phyloP scores from a whole-genome alignment of 345 rosid genomes.

The Gossypium bickii region DNA sequence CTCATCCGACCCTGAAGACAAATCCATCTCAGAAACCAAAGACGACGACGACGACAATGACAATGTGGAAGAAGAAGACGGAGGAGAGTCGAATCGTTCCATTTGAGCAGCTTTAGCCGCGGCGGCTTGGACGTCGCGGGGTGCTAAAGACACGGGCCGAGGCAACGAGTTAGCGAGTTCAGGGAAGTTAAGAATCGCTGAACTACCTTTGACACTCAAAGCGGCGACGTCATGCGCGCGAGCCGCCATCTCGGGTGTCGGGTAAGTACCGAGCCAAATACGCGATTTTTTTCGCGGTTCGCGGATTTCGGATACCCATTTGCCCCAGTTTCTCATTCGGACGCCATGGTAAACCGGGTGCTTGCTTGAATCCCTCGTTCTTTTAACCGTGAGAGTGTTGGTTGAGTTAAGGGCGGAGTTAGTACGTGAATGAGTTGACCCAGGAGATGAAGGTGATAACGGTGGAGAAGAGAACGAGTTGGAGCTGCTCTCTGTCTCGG shows the following conservation, averaged over 20 bases:
- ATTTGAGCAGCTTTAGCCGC: slow-evolving; percentile 83
- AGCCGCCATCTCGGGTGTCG: slow-evolving; percentile 96
- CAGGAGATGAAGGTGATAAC: slow-evolving; percentile 19
- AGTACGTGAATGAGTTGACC: slow-evolving; percentile 1
- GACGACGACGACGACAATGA: slow-evolving; percentile 38
- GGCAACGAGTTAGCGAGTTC: slow-evolving; percentile 64
- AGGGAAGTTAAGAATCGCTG: slow-evolving; percentile 87
- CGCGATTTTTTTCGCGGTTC: slow-evolving; percentile 91
- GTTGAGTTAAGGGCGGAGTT: slow-evolving; percentile 14
- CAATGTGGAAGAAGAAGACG: slow-evolving; percentile 25
- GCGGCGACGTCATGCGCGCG: slow-evolving; percentile 96
- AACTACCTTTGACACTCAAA: slow-evolving; percentile 69
- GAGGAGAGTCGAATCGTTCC: slow-evolving; percentile 31
- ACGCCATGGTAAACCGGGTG: slow-evolving; percentile 84
- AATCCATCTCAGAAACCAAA: slow-evolving; percentile 45
- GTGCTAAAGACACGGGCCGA: slow-evolving; percentile 63
- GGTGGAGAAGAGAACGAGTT: slow-evolving; percentile 25
- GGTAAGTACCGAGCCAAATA: slow-evolving; percentile 91
- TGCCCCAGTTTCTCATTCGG: slow-evolving; percentile 93
- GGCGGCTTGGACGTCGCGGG: slow-evolving; percentile 86
- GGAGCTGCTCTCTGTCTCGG: slow-evolving; percentile 36
- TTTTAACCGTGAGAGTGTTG: slow-evolving; percentile 7
- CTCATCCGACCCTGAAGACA: slow-evolving; percentile 55
- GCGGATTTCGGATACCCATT: slow-evolving; percentile 97
- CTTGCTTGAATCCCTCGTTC: slow-evolving; percentile 54